phyloP scores from a whole-genome alignment of 78 protist genomes.

The Trichosphaerium sp. region DNA sequence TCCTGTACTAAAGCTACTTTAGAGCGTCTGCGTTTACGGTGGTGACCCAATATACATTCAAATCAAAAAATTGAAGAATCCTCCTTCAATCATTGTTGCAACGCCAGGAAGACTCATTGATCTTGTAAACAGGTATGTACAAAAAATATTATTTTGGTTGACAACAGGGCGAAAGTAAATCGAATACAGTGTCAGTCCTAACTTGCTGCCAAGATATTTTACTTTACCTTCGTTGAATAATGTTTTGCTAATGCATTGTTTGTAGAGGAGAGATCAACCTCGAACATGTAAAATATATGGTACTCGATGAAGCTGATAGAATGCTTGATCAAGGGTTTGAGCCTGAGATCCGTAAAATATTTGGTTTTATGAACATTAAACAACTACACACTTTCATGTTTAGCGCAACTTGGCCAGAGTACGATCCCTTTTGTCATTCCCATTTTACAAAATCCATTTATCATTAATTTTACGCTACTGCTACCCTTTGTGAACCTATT shows the following conservation, averaged over 20 bases:
- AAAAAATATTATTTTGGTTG: no score
- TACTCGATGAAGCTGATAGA: constrained; percentile 97
- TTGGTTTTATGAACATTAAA: constrained; percentile 60
- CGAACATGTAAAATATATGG: constrained; percentile 83
- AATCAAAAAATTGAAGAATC: constrained; percentile 23
- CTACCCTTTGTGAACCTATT: no score
- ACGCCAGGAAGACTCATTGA: constrained; percentile 99
- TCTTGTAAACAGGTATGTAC: constrained; percentile 54
- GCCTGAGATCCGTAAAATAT: constrained; percentile 72
- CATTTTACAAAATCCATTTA: no score
- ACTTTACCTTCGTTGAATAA: no score
- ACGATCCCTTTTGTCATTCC: no score
- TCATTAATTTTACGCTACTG: no score
- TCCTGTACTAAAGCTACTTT: no score
- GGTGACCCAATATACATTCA: constrained; percentile 81
- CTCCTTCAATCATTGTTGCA: constrained; percentile 84
- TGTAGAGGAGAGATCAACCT: constrained; percentile 68
- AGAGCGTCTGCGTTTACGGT: constrained; percentile 81
- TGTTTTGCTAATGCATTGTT: no score
- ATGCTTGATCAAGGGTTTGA: constrained; percentile 98
- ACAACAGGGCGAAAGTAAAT: no score
- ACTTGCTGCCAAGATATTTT: no score
- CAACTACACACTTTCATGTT: constrained; percentile 98
- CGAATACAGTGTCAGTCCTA: no score
- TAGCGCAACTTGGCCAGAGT: constrained; percentile 99